Evolutionary conservation across 2,329 filamentous ascomycete genomes (phyloP).

Genomic region (Laburnicola sp.): DNA sequence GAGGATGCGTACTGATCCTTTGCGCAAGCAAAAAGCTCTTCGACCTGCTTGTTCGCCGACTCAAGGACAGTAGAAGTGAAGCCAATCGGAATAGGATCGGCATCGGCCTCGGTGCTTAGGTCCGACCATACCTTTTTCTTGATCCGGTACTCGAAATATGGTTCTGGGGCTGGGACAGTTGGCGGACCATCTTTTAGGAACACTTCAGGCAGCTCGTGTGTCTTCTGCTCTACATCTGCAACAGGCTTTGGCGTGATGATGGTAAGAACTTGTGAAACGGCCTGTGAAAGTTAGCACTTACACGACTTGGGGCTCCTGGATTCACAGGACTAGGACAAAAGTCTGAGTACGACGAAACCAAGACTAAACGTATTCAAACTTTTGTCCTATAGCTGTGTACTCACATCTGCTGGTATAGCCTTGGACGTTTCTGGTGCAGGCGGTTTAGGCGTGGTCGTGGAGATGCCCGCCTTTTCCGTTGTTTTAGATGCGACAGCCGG

Average conservation of each 20-base stretch:
- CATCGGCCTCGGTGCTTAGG: constrained; percentile 3
- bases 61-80: constrained; percentile 15
- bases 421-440: too few relatives aligned
- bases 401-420: too few relatives aligned
- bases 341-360: too few relatives aligned
- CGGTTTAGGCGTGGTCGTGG: background rate
- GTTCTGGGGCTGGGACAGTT: constrained; percentile 1
- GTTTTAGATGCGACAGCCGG: background rate
- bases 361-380: too few relatives aligned
- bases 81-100: constrained; percentile 7
- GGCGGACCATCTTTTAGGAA: background rate
- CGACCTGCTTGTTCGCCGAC: constrained; percentile 22
- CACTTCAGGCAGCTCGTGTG: background rate
- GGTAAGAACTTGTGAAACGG: too few relatives aligned
- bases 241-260: background rate
- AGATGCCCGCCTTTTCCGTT: background rate
- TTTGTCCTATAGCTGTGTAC: too few relatives aligned
- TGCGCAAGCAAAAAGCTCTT: constrained; percentile 11
- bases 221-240: background rate
- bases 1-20: constrained; percentile 9
- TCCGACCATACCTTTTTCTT: constrained; percentile 21
- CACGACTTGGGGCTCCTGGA: background rate
- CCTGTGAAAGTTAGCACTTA: background rate
- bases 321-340: too few relatives aligned
- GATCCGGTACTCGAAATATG: constrained; percentile 32